Evolutionary conservation across 768 basidiomycete species (phyloP).

Genomic region (Serendipita sp.): DNA sequence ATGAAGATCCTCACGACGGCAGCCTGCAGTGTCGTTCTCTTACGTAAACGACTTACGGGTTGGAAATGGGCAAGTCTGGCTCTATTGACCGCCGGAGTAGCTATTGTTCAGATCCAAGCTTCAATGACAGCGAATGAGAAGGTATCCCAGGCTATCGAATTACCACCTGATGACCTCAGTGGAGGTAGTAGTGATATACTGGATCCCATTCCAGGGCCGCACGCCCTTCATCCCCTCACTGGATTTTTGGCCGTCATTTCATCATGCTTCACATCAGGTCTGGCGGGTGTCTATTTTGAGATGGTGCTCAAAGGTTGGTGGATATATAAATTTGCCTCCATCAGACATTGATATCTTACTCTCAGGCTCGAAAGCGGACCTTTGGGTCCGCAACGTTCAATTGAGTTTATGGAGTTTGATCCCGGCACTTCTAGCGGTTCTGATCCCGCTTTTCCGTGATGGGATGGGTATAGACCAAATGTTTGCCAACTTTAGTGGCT

Average conservation of each 20-base stretch:
- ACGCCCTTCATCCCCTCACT: slow-evolving; percentile 65
- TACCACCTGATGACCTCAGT: neutral
- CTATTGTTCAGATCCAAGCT: slow-evolving; percentile 82
- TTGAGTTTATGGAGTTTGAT: slow-evolving; percentile 86
- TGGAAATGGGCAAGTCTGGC: slow-evolving; percentile 75
- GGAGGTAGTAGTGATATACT: slow-evolving; percentile 5
- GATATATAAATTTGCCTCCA: neutral
- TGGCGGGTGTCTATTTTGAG: slow-evolving; percentile 97
- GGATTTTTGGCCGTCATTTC: slow-evolving; percentile 82
- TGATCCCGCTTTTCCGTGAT: slow-evolving; percentile 27
- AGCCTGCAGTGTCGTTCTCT: slow-evolving; percentile 67
- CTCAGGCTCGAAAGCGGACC: slow-evolving; percentile 53
- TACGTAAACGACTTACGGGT: slow-evolving; percentile 56
- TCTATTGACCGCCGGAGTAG: slow-evolving; percentile 77
- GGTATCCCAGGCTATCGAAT: slow-evolving; percentile 7
- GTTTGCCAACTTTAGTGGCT: slow-evolving; percentile 73
- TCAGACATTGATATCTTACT: neutral
- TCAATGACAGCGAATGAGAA: slow-evolving; percentile 14
- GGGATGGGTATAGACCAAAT: slow-evolving; percentile 32
- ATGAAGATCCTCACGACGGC: slow-evolving; percentile 97
- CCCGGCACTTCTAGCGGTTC: slow-evolving; percentile 67
- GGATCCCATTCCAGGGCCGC: slow-evolving; percentile 14
- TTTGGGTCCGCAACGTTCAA: slow-evolving; percentile 96
- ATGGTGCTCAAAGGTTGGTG: slow-evolving; percentile 70
- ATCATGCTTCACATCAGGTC: slow-evolving; percentile 89